Percentiles rank a stretch among this genome's conserved stretches.
Evolutionary conservation across 768 basidiomycete species (phyloP).

Genomic region (Calocera cornea): DNA sequence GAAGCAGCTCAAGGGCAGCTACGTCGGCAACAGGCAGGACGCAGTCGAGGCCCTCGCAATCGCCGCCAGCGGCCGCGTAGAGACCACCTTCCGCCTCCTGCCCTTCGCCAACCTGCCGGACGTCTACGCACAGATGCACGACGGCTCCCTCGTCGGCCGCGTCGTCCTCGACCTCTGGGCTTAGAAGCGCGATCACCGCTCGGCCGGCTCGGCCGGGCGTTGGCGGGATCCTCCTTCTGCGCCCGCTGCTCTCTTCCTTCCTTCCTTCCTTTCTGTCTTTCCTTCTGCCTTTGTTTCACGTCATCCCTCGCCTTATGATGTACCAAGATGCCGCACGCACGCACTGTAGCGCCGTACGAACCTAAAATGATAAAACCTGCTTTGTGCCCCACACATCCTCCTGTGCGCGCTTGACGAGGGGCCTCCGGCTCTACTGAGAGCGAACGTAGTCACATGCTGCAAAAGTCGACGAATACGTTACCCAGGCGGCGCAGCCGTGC

Average conservation of each 20-base stretch:
- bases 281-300: no score
- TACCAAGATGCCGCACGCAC: not conserved
- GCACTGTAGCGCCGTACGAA: not conserved
- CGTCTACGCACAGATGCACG: slow-evolving; percentile 30
- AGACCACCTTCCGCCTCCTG: slow-evolving; percentile 38
- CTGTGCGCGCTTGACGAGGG: no score
- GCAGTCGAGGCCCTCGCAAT: slow-evolving; percentile 67
- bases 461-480: no score
- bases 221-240: no score
- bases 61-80: slow-evolving; percentile 56
- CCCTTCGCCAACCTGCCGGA: slow-evolving; percentile 28
- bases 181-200: not conserved
- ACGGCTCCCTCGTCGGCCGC: slow-evolving; percentile 34
- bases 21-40: slow-evolving; percentile 65
- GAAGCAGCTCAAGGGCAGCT: slow-evolving; percentile 26
- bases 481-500: no score
- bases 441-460: no score
- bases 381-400: no score
- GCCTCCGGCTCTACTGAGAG: no score
- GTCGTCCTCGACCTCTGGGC: slow-evolving; percentile 17
- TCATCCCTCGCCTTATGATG: no score
- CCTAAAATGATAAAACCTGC: not conserved
- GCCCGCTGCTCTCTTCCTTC: not conserved
- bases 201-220: no score
- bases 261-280: not conserved